A percentile compares a stretch with the other conserved stretches of the same genome.
Evolutionary conservation across 2,329 filamentous ascomycete species (phyloP).

Genomic region (Colletotrichum lupini): DNA sequence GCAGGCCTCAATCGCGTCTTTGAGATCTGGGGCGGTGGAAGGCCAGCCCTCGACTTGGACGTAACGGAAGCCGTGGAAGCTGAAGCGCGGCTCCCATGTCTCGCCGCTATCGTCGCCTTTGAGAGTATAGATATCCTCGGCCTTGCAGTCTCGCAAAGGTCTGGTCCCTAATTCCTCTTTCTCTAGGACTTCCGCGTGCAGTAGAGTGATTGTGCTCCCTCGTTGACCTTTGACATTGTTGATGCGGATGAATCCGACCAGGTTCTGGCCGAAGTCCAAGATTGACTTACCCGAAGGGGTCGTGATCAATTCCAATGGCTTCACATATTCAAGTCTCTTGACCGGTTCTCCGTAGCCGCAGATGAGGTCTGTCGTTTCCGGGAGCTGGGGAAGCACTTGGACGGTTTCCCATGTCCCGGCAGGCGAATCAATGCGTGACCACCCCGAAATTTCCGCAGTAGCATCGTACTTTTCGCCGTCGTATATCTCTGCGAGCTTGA

Average conservation of each 20-base stretch:
- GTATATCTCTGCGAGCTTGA: constrained; percentile 31
- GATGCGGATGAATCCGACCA: constrained; percentile 49
- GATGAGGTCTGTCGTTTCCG: neutral
- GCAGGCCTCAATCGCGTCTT: constrained; percentile 8
- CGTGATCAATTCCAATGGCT: constrained; percentile 41
- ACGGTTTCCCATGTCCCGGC: neutral
- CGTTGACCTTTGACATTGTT: constrained; percentile 36
- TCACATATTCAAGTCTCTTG: constrained; percentile 42
- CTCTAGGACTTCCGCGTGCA: constrained; percentile 56
- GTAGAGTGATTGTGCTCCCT: constrained; percentile 44
- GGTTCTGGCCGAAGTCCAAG: constrained; percentile 57
- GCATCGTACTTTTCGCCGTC: constrained; percentile 35
- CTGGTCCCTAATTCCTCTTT: constrained; percentile 50
- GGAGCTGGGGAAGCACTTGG: neutral
- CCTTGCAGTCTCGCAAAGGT: constrained; percentile 50
- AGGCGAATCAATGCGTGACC: neutral
- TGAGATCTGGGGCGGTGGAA: neutral
- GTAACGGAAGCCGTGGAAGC: constrained; percentile 63
- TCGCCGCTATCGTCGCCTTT: constrained; percentile 37
- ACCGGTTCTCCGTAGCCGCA: constrained; percentile 25
- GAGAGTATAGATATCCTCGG: constrained; percentile 46
- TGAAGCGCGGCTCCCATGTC: constrained; percentile 57
- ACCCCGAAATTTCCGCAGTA: constrained; percentile 4
- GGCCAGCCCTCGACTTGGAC: constrained; percentile 54
- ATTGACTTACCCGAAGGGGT: constrained; percentile 50